Percentiles rank a stretch among this genome's conserved stretches.
Evolutionary conservation across 2,329 filamentous ascomycete species (phyloP).

Genomic region (Sclerotinia borealis): DNA sequence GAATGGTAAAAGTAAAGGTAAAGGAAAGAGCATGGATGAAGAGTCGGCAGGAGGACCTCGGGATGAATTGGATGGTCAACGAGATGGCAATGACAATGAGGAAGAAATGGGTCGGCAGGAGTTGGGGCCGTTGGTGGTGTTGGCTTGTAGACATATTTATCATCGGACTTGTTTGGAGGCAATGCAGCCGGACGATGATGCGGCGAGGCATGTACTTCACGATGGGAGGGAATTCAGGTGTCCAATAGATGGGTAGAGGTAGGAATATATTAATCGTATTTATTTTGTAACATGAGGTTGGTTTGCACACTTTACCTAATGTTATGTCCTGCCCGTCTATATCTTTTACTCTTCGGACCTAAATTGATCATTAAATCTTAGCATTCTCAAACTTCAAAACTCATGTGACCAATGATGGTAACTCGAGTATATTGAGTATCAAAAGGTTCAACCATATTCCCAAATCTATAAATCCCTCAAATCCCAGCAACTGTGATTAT

Average conservation of each 20-base stretch:
- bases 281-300: background rate
- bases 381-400: background rate
- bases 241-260: constrained; percentile 39
- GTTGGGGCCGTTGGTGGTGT: constrained; percentile 59
- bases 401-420: background rate
- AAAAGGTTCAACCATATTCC: background rate
- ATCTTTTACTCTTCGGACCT: background rate
- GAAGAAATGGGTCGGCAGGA: constrained; percentile 41
- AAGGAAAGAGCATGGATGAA: constrained; percentile 33
- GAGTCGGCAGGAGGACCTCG: constrained; percentile 35
- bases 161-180: constrained; percentile 65
- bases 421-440: background rate
- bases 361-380: background rate
- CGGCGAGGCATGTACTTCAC: constrained; percentile 45
- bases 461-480: background rate
- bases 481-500: background rate
- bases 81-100: constrained; percentile 22
- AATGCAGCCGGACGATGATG: constrained; percentile 50
- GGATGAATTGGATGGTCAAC: constrained; percentile 31
- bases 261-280: constrained; percentile 19
- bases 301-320: background rate
- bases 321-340: background rate
- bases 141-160: constrained; percentile 67
- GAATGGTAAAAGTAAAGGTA: constrained; percentile 22
- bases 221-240: constrained; percentile 36